Evolutionary conservation across 73 alveolate genomes (phyloP), one percentile per base, ranked within the genome.

Genomic region (Tetrahymena borealis): DNA sequence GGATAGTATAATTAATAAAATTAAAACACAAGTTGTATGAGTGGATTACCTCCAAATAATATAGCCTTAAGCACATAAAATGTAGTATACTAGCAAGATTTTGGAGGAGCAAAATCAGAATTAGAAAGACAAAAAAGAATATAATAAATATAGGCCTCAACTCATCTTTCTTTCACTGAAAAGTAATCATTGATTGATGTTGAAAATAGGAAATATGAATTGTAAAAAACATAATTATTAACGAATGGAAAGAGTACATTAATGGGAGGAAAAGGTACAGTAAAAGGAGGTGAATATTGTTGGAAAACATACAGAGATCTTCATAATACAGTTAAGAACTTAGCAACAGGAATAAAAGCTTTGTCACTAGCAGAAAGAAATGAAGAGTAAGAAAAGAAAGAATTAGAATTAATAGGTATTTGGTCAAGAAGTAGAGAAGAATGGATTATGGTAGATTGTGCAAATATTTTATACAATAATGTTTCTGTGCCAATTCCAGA

Each of bases 401-500:
- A 91, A 90, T 90, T 85, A 91, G 91, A 93, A 90, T 90, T 96
- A 18, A 90, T 97, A 13, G 98, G 98, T 4, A 91, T 97, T 33
- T 97, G 96, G 78, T 95, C 98, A 0, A 97, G 95, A 79, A 97
- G 96, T 85, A 43, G 99, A 40, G 97, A 94, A 35, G 99, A 97
- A 91, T 97, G 98, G 98, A 93, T 94, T 0, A 78, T 96, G 7
- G 90, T 95, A 2, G 98, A 97, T 95, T 60, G 96, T 32, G 99
- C 97, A 15, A 94, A 99, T 60, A 94, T 94, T n/a, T 35, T 92
- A 33, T 90, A 94, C 20, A 60, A 93, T 18, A 41, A 96, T 40
- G 92, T 97, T 1, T 79, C 97, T 13, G 98, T 96, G 28, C 93
- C 98, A 4, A 92, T 97, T 78, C 97, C 96, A 91, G 98, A 97